Conservation (phyloP, 768 basidiomycete genomes). For the Ramaria sp. region DNA sequence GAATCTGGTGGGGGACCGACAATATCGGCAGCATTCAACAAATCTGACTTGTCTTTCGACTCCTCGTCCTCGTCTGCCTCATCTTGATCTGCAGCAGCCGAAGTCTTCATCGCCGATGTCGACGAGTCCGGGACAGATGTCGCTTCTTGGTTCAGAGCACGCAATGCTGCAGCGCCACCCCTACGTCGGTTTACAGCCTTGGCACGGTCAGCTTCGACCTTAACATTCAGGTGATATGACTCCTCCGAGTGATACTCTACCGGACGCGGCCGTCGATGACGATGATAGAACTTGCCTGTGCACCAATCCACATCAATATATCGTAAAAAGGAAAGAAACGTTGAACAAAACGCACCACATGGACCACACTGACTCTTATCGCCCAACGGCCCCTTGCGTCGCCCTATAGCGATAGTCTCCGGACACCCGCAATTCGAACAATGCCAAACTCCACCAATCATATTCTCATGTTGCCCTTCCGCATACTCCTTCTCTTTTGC, state of each 20-base stretch:
- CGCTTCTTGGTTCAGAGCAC: conserved; percentile 27
- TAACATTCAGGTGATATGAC: conserved; percentile 51
- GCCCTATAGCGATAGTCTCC: conserved; percentile 72
- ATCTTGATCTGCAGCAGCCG: neutral
- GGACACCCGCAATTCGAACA: conserved; percentile 94
- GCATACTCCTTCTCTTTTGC: conserved; percentile 78
- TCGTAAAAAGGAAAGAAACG: neutral
- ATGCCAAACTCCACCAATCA: conserved; percentile 84
- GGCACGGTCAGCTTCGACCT: conserved; percentile 43
- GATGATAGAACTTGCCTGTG: conserved; percentile 82
- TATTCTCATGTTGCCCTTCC: conserved; percentile 72
- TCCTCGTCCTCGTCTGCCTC: conserved; percentile 3
- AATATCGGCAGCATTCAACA: neutral
- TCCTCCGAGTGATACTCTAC: conserved; percentile 71
- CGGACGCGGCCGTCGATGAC: conserved; percentile 71
- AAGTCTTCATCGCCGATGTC: conserved; percentile 26
- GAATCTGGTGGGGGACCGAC: neutral
- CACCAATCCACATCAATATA: conserved; percentile 2
- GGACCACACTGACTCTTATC: conserved; percentile 84
- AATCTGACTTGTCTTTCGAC: neutral
- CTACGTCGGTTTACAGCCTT: conserved; percentile 46
- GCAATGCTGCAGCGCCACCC: conserved; percentile 37
- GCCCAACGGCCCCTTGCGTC: conserved; percentile 83
- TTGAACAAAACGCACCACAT: conserved; percentile 63
- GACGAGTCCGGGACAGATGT: conserved; percentile 16